Conservation (phyloP, 768 basidiomycete genomes). For the Hortiboletus flavorubellus region DNA sequence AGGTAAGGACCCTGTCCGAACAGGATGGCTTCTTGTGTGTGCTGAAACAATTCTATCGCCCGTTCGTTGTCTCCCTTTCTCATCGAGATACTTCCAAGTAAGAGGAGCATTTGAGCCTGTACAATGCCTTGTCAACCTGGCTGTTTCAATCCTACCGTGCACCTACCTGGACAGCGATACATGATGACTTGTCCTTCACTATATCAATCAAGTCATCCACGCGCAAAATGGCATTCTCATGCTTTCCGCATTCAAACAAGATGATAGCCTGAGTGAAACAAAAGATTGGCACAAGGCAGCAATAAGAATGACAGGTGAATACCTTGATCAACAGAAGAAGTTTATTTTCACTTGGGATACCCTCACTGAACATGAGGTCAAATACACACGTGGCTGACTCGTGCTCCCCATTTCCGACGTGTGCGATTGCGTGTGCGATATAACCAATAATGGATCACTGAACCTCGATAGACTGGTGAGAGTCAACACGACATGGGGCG, state of each 20-base stretch:
- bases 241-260: not conserved
- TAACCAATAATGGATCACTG: not conserved
- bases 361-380: conserved; percentile 2
- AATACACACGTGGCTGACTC: not conserved
- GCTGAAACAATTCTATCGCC: no score
- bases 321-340: conserved; percentile 12
- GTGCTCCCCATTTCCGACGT: no score
- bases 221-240: not conserved
- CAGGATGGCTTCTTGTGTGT: no score
- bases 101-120: not conserved
- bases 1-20: not conserved
- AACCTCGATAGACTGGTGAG: conserved; percentile 1
- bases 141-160: not conserved
- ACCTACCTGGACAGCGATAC: not conserved
- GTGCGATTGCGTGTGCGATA: no score
- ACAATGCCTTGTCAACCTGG: not conserved
- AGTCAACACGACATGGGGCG: not conserved
- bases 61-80: not conserved
- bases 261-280: not conserved
- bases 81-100: not conserved
- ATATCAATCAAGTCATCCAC: not conserved
- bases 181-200: not conserved
- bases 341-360: not conserved
- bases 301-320: not conserved
- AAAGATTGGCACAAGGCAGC: no score